These are phyloP conservation scores for Geranomyces variabilis DNA, from an alignment of 192 early-diverging fungal genomes.

Conservation along the genomic window DNA sequence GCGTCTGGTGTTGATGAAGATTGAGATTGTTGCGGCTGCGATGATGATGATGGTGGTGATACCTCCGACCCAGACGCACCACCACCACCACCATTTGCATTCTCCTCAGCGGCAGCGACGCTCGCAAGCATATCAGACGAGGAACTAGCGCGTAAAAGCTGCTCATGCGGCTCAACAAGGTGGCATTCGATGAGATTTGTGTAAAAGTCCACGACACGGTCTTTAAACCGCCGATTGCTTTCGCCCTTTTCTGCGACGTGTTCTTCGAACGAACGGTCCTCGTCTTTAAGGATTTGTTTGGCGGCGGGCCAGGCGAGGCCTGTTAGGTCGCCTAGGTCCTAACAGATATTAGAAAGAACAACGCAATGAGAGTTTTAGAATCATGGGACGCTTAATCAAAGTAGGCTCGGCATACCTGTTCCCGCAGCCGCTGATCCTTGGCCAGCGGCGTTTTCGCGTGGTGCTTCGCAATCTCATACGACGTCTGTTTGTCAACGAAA, in stretches of 20 bases:
- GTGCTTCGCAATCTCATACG: slow-evolving; percentile 46
- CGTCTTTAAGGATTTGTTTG: slow-evolving; percentile 43
- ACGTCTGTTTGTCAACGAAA: slow-evolving; percentile 35
- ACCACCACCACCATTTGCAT: neutral
- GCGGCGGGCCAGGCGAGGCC: slow-evolving; percentile 47
- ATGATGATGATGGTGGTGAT: neutral
- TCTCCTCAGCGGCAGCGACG: neutral
- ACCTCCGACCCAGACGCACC: neutral
- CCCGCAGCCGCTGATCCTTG: slow-evolving; percentile 45
- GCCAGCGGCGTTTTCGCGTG: slow-evolving; percentile 38
- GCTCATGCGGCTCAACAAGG: slow-evolving; percentile 46
- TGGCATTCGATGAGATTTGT: slow-evolving; percentile 41
- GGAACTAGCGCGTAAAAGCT: slow-evolving; percentile 26
- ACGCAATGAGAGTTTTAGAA: neutral
- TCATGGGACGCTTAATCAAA: too few relatives aligned
- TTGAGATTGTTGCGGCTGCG: too few relatives aligned
- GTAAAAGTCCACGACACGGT: slow-evolving; percentile 52
- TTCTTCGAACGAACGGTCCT: slow-evolving; percentile 45
- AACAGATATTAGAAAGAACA: neutral
- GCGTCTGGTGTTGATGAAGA: neutral
- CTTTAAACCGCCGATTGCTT: slow-evolving; percentile 32
- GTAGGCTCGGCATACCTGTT: slow-evolving; percentile 22
- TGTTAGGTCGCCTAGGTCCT: slow-evolving; percentile 49
- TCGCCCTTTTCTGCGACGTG: slow-evolving; percentile 49
- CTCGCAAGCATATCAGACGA: slow-evolving; percentile 10